phyloP scores from a whole-genome alignment of 2,329 filamentous ascomycete species.

The Fusarium marasasianum region DNA sequence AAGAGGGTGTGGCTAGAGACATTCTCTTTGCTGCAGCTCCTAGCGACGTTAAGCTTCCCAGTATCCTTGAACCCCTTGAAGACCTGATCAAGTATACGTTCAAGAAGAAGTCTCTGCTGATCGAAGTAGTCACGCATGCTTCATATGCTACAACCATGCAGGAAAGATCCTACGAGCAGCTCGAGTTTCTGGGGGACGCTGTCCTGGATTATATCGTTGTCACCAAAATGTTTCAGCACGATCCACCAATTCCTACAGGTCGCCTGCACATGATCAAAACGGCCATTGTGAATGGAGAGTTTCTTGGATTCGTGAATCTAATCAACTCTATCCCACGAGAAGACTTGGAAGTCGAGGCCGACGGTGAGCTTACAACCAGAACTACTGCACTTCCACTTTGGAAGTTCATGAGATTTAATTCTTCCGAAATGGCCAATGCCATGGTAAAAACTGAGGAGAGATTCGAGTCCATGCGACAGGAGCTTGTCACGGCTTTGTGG shows the following conservation, averaged over 20 bases:
- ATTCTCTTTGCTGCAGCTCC: constrained; percentile 56
- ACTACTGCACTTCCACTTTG: constrained; percentile 62
- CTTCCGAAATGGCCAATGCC: constrained; percentile 56
- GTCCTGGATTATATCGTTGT: constrained; percentile 83
- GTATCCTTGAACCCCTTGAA: constrained; percentile 64
- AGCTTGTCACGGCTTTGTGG: constrained; percentile 55
- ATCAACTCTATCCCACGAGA: constrained; percentile 43
- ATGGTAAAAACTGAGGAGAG: constrained; percentile 56
- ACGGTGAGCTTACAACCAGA: constrained; percentile 42
- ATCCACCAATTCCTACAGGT: constrained; percentile 55
- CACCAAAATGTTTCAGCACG: constrained; percentile 61
- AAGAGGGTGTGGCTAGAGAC: constrained; percentile 52
- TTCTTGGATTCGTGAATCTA: constrained; percentile 81
- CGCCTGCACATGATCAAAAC: constrained; percentile 82
- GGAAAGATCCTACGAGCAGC: constrained; percentile 67
- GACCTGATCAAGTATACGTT: constrained; percentile 77
- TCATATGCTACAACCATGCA: constrained; percentile 62
- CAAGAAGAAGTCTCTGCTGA: constrained; percentile 70
- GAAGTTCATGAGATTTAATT: constrained; percentile 73
- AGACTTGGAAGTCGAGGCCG: constrained; percentile 27
- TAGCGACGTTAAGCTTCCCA: constrained; percentile 47
- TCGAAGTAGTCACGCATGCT: constrained; percentile 84
- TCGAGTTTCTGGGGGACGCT: constrained; percentile 90
- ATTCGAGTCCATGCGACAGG: constrained; percentile 58
- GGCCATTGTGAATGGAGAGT: constrained; percentile 80